Base-by-base conservation (phyloP, 805 yeast genomes). In the Isabelozyma gotoi region DNA sequence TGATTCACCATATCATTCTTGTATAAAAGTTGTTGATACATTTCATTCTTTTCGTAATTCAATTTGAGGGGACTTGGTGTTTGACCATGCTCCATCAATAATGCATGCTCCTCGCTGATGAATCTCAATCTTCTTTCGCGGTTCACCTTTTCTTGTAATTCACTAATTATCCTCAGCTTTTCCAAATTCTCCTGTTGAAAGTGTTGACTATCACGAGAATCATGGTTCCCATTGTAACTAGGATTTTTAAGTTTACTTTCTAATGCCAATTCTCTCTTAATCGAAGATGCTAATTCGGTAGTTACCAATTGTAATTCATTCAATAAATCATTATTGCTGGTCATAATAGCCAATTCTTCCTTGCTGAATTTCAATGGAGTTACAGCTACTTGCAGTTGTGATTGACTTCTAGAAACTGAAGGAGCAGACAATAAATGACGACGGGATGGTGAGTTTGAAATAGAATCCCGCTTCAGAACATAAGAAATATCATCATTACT, bases 241-340 rank as follows among this genome's bases (percentile, higher is more conserved):
- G 36, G 14, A 17, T 47, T 53, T 33, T 60, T 59, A 19, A 80
- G 43, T 36, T 64, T 70, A 39, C 67, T 66, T 53, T 84, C 90
- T 36, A 86, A 57, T 15, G 68, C 59, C n/a, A 85, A 68, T 57
- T 87, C 95, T 33, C 94, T 67, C 42, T 79, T 76, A 37, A 86
- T 84, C 0, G 91, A 82, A 18, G 79, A 79, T 0, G 90, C 91
- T 39, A 87, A 68, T 54, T 86, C 95, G 19, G 78, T 76, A 1
- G 91, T 82, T 1, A 87, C 83, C 18, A 85, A 55, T 46, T 82
- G 84, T 33, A 87, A 62, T 55, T 86, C 92, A 43, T 76, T 73
- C 52, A 84, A 68, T 33, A 86, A 60, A 19, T 74, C 77, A 39
- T 73, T 73, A 48, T 81, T 84, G 41, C 85, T 80, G 29, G 71